Conservation (phyloP, 2,329 filamentous ascomycete genomes). For the Hansfordia pulvinata region DNA sequence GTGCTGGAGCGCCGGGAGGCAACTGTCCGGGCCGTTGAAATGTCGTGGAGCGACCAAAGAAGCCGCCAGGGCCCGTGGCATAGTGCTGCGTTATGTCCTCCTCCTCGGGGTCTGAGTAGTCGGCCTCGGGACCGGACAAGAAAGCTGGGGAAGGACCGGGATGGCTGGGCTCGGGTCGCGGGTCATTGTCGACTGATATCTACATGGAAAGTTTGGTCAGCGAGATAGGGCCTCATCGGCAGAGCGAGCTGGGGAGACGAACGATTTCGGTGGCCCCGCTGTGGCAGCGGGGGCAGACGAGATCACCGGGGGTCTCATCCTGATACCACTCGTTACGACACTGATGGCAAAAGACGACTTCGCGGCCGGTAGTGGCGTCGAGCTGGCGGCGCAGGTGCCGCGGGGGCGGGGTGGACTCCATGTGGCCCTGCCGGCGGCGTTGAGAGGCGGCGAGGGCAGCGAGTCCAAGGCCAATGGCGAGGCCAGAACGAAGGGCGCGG, state of each 20-base stretch:
- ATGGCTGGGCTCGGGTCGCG: constrained; percentile 28
- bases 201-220: constrained; percentile 5
- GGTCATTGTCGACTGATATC: constrained; percentile 46
- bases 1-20: constrained; percentile 4
- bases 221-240: constrained; percentile 5
- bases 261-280: constrained; percentile 81
- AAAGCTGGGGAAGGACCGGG: constrained; percentile 16
- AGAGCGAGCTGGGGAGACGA: constrained; percentile 20
- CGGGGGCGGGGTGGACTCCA: constrained; percentile 20
- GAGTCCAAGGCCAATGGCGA: constrained; percentile 44
- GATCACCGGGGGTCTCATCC: constrained; percentile 38
- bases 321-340: constrained; percentile 74
- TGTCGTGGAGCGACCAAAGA: constrained; percentile 24
- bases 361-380: constrained; percentile 36
- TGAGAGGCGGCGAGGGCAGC: constrained; percentile 42
- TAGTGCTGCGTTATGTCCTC: constrained; percentile 41
- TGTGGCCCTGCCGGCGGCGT: constrained; percentile 26
- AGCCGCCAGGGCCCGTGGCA: constrained; percentile 22
- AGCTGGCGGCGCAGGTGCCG: constrained; percentile 23
- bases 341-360: constrained; percentile 76
- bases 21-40: constrained; percentile 10
- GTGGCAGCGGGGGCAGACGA: constrained; percentile 65
- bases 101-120: constrained; percentile 44
- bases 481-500: constrained; percentile 38
- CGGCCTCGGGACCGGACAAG: constrained; percentile 15